Base-by-base conservation (phyloP, 345 rosid genomes). In the Sonneratia alba region DNA sequence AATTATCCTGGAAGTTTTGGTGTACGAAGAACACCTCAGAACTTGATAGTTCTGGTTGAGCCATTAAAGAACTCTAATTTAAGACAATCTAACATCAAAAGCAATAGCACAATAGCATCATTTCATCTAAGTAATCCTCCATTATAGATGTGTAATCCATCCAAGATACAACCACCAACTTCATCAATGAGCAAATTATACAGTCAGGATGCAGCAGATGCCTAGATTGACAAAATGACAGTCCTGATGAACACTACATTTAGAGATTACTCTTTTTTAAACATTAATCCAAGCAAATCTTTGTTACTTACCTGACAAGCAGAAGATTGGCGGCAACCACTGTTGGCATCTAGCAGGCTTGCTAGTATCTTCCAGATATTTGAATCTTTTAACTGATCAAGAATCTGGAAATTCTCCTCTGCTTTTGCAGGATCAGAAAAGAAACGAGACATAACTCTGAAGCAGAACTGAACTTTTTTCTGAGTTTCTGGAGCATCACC, bases 311-410 rank as follows among this genome's bases (percentile, higher is more conserved):
- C 99, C 96, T 89, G 91, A 77, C 77, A 64, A 76, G 51, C 75
- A 73, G 74, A 83, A 68, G 92, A 86, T 73, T 87, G 90, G 57
- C 71, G 77, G 75, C 86, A 85, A 84, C 87, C 79, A 67, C 89
- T 83, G 71, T 85, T 84, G 71, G 93, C 88, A 87, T 92, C 97
- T 22, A 92, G 87, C 67, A 96, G 78, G 80, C 66, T 80, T 19
- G 75, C 76, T 79, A 96, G 79, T 66, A 91, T 89, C 84, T 88
- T 92, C 99, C 99, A 96, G 74, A 92, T 81, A 78, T 91, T 91
- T 75, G 85, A 81, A 85, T 96, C 98, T 84, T 92, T 91, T 84
- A 96, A 80, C 77, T 92, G 98, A 83, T 96, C 98, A 77, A 96
- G 94, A 78, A 82, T 74, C 78, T 82, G 94, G 82, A 92, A 96